Evolutionary conservation across 768 basidiomycete genomes (phyloP).

Genomic region (Pluteus cervinus): DNA sequence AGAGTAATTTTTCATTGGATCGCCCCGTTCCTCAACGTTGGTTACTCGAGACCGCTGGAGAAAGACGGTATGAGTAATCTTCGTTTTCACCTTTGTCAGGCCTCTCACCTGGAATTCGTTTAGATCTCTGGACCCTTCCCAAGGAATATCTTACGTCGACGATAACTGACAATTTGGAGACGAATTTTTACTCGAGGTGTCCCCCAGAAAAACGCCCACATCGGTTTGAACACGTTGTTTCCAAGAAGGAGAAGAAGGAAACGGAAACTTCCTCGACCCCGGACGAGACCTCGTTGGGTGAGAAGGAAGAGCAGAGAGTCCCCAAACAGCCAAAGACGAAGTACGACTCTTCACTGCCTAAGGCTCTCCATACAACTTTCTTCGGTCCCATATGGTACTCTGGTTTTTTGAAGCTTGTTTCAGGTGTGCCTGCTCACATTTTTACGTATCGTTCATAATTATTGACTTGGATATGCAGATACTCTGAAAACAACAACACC

Average conservation of each 20-base stretch:
- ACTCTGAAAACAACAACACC: slow-evolving; percentile 49
- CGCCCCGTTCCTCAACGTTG: slow-evolving; percentile 46
- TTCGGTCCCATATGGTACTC: slow-evolving; percentile 39
- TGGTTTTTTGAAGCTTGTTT: slow-evolving; percentile 41
- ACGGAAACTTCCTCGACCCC: background rate
- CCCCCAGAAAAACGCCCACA: slow-evolving; percentile 43
- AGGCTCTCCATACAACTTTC: slow-evolving; percentile 42
- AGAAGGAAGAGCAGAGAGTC: background rate
- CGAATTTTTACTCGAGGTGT: slow-evolving; percentile 43
- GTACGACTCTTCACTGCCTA: slow-evolving; percentile 47
- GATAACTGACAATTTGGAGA: slow-evolving; percentile 37
- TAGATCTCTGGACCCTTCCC: slow-evolving; percentile 53
- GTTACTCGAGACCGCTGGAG: slow-evolving; percentile 51
- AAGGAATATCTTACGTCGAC: slow-evolving; percentile 25
- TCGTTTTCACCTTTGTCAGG: background rate
- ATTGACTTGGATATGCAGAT: slow-evolving; percentile 19
- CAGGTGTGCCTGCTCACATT: slow-evolving; percentile 22
- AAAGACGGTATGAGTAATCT: slow-evolving; percentile 38
- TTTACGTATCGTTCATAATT: slow-evolving; percentile 1
- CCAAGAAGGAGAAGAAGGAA: no score
- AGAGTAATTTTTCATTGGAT: slow-evolving; percentile 49
- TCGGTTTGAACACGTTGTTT: no score
- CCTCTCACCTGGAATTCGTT: no score
- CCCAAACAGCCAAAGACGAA: no score
- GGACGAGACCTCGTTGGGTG: background rate